Evolutionary conservation across 805 yeast species (phyloP), one percentile per base, ranked within the genome.

Genomic region (Saccharomycopsis javanensis): DNA sequence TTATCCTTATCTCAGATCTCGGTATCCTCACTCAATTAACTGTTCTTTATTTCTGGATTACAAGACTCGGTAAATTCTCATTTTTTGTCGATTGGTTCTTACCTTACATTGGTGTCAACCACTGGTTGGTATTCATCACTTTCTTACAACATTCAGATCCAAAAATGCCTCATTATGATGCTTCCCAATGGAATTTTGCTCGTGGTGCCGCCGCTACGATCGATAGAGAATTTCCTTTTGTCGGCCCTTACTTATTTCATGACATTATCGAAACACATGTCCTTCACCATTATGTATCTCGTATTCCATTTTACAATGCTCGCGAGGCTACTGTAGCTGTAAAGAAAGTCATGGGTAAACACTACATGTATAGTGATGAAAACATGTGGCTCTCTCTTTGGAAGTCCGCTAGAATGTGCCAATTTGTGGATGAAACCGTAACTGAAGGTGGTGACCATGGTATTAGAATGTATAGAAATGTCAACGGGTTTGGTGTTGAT

Each of bases 181-280:
- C 83, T 58, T 66, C 71, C 42, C 84, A 83, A 70, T 88, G 96
- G 96, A 87, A 79, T 64, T 86, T 86, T 69, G 90, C 91, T 54
- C 80, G 91, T 67, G 96, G 96, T 63, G 96, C 96, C 31, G 91
- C 94, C 57, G 87, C 92, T 60, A 88, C 96, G 57, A 82, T 88
- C 61, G 96, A 88, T 71, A 77, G 96, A 67, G 82, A 86, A 67
- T 85, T 86, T 68, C 91, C 92, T 31, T 84, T 87, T 68, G 75
- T 85, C 61, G 96, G 96, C 58, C 75, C 79, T 68, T 79, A 80
- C 77, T 74, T 86, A 66, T 85, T 88, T 82, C 96, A 88, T 71
- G 95, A 86, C 69, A 88, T 88, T 67, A 87, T 88, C 67, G 96
- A 88, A 74, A 88, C 96, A 55, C 96, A 88, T 69, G 96, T 88